Base-by-base conservation (phyloP, 306 rosid species). In the Oxytropis ochrocephala region DNA sequence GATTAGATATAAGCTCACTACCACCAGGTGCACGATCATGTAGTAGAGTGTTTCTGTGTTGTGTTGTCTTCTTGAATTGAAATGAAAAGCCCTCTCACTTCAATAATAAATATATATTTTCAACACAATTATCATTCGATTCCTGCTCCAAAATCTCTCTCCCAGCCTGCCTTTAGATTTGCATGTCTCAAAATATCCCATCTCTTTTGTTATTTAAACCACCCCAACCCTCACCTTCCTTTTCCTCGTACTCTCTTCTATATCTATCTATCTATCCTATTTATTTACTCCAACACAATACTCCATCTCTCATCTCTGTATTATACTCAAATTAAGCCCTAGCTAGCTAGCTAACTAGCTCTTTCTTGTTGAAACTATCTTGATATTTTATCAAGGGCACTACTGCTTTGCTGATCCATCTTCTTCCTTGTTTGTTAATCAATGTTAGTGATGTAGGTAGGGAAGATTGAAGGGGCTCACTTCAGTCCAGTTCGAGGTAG, bases 401-500 rank as follows among this genome's bases (percentile, higher is more conserved):
- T 29, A 27, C 47, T 18, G 50, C 61, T 48, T 36, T 39, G 8
- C 8, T 41, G 47, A 9, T 41, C 13, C 4, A 33, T 3, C 21
- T 11, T 41, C 4, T 48, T 5, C 2, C 12, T 11, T 29, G 24
- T 13, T 2, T 18, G 47, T 24, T 24, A 24, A 24, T 24, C 2
- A 21, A 21, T 2, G 24, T 2, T 21, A n/a, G 29, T 24, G 29
- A 24, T 24, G 13, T 4, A 30, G 5, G 11, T 8, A 30, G 32
- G 8, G 24, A 14, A 7, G 65, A 44, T 41, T 48, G 74, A 80
- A 79, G 92, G 96, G 91, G 97, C 92, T 88, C 84, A 80, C 95
- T 80, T 89, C 89, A 80, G 98, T 92, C 96, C 98, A 92, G 92
- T 83, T 77, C 92, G 75, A 77, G 95, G 30, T 88, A 33, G 64